Evolutionary conservation across 345 rosid species (phyloP), one percentile per base, ranked within the genome.

Genomic region (Aquilaria yunnanensis): DNA sequence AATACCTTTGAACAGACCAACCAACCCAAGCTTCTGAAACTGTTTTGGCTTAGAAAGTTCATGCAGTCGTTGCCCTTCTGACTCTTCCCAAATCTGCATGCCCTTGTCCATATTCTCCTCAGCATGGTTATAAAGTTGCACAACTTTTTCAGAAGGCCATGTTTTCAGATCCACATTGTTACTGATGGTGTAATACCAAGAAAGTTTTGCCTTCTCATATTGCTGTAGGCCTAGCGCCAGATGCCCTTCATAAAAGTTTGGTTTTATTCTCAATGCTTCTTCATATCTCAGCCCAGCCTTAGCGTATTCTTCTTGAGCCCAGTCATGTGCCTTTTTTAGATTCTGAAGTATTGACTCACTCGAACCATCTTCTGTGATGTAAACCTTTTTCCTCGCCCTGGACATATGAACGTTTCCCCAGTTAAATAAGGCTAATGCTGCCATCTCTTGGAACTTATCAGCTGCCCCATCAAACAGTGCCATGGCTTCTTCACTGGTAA

Each of bases 321-420:
- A 81, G 54, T 83, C 88, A 74, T 81, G 82, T 29, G 90, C 85
- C 45, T 66, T 57, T 74, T 72, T 76, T 9, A 88, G 80, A 68
- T 80, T 80, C 64, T 81, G 77, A 43, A 75, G 77, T 61, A 79
- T 47, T 61, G 78, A 75, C 65, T 93, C 92, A 70, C 57, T 77
- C 30, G 83, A 81, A 70, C 80, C 75, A 71, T 75, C 85, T 69
- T 81, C 83, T 3, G 72, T 59, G 56, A 84, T 62, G 74, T 80
- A 81, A 46, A 89, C 72, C 60, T 76, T 83, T 75, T 87, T 93
- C 69, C 82, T 85, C 64, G 96, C 96, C 69, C 85, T 75, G 57
- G 90, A 82, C 88, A 93, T 82, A 83, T 86, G 85, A 73, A 86
- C 81, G 61, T 94, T 83, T 57, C 99, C 99, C 85, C 92, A 80